Evolutionary conservation across 2,329 filamentous ascomycete genomes (phyloP), one percentile per base, ranked within the genome.

Genomic region (Onygena corvina): DNA sequence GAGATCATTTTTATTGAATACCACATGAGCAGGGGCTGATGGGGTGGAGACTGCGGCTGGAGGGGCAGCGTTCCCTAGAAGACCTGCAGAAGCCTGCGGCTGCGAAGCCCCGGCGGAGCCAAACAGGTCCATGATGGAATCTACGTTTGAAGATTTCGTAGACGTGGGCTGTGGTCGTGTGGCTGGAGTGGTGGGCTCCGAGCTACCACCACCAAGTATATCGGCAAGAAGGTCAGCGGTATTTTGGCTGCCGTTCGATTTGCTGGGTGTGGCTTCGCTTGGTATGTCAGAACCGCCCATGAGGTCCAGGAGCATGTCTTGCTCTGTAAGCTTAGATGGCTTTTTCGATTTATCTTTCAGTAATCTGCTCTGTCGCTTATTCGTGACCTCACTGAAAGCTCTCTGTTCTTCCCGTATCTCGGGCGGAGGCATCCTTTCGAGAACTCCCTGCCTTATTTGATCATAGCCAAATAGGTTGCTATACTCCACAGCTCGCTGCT

Each of bases 351-450:
- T 86, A 58, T 87, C 80, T 63, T 84, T 86, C 46, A 74, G 63
- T n/a, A 76, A 63, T 52, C 79, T 75, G 45, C 78, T 69, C 58
- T 71, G 72, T 61, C 82, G 80, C 64, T 78, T 82, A 55, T 76
- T 74, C 59, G 83, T 78, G 1, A 87, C 82, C 60, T 90, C 84
- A 36, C 89, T 89, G 14, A 98, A 74, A 2, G 95, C 89, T 52
- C 90, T 77, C 49, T 92, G 90, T 64, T 94, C 87, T 64, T 98
- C 92, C 57, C 90, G 87, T 61, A 98, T 96, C 65, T 96, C 90
- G 6, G 92, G 92, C 1, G 92, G 80, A 5, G 92, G 92, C 93
- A 98, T 98, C 66, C 92, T 93, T 69, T 98, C 92, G 8, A 98
- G 72, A 2, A 98, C 92, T 51, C 92, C 92, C 52, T 78, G 79